Evolutionary conservation across 805 yeast species (phyloP).

Genomic region (Cyberlindnera sargentensis): DNA sequence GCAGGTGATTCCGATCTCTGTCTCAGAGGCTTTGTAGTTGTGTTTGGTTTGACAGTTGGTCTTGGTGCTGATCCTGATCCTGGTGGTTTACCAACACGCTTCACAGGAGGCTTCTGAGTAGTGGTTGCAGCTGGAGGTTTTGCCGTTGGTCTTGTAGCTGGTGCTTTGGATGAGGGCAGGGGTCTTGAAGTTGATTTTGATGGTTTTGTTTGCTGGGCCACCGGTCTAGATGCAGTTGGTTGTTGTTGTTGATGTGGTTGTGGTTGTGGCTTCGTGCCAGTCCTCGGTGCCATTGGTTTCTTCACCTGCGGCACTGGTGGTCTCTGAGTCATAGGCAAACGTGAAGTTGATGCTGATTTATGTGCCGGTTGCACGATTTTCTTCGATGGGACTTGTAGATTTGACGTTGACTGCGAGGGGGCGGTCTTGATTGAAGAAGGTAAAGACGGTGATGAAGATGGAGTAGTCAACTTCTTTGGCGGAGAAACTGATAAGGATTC

Average conservation of each 20-base stretch:
- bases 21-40: conserved; percentile 2
- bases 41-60: conserved; percentile 4
- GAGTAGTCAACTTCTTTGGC: too few species aligned
- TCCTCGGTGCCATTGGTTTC: background rate
- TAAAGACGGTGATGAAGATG: background rate
- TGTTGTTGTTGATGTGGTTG: too few species aligned
- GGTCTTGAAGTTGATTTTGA: too few species aligned
- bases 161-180: background rate
- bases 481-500: background rate
- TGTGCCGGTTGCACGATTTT: too few species aligned
- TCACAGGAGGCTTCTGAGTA: conserved; percentile 4
- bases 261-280: too few species aligned
- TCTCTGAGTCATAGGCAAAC: conserved; percentile 5
- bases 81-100: conserved; percentile 1
- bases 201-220: too few species aligned
- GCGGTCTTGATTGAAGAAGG: too few species aligned
- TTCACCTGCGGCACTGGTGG: conserved; percentile 1
- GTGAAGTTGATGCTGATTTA: conserved; percentile 8
- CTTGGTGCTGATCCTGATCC: conserved; percentile 1
- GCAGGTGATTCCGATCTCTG: conserved; percentile 19
- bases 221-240: too few species aligned
- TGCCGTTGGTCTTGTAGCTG: background rate
- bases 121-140: conserved; percentile 4
- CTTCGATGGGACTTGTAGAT: too few species aligned
- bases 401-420: too few species aligned